A percentile compares a stretch with the other conserved stretches of the same genome.
These are phyloP conservation scores for Monosporozyma siamensis DNA, from an alignment of 805 yeast species.

Conservation along the genomic window DNA sequence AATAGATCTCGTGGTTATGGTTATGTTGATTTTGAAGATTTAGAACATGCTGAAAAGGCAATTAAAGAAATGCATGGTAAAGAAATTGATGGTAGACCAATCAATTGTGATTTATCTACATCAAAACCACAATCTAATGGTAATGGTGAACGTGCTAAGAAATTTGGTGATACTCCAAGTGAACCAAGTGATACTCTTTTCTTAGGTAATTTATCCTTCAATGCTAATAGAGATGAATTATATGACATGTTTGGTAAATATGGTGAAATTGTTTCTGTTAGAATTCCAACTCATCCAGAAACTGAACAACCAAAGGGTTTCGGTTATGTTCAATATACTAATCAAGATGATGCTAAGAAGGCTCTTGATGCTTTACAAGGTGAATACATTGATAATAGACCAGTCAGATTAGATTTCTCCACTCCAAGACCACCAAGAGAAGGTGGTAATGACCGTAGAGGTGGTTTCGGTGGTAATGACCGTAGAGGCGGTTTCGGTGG, in stretches of 20 bases:
- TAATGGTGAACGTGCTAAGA: conserved; percentile 69
- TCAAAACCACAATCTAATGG: conserved; percentile 58
- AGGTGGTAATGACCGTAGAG: conserved; percentile 35
- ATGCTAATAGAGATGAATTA: conserved; percentile 71
- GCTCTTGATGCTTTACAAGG: conserved; percentile 87
- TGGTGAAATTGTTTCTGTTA: conserved; percentile 79
- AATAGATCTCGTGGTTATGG: conserved; percentile 96
- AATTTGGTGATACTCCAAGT: conserved; percentile 84
- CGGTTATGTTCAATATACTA: conserved; percentile 89
- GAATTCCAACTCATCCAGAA: conserved; percentile 97
- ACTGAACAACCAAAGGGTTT: conserved; percentile 98
- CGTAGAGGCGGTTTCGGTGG: conserved; percentile 18
- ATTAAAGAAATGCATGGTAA: conserved; percentile 76
- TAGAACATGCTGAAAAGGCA: conserved; percentile 78
- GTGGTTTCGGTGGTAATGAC: conserved; percentile 21
- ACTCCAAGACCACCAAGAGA: conserved; percentile 67
- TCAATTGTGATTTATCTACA: conserved; percentile 86
- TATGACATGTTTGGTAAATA: conserved; percentile 62
- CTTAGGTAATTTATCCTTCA: conserved; percentile 92
- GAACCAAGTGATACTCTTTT: conserved; percentile 93
- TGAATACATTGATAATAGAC: conserved; percentile 79
- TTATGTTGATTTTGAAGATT: conserved; percentile 85
- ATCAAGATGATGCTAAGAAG: conserved; percentile 80
- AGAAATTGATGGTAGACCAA: conserved; percentile 95
- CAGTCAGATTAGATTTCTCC: conserved; percentile 90